A percentile compares a stretch with the other conserved stretches of the same genome.
phyloP scores from a whole-genome alignment of 140 eudicot genomes.

The Stevia rebaudiana region DNA sequence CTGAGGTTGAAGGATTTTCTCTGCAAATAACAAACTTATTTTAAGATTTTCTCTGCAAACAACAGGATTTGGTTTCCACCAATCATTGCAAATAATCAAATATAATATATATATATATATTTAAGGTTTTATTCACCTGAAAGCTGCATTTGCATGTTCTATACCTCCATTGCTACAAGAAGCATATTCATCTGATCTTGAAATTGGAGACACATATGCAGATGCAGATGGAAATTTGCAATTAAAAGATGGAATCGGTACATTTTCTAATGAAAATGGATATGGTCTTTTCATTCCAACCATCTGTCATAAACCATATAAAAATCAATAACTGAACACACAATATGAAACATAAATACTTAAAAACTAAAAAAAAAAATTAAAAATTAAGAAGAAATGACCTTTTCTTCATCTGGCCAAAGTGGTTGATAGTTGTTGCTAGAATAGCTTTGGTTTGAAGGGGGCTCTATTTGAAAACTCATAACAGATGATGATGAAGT shows the following conservation, averaged over 20 bases:
- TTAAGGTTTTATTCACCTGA: slow-evolving; percentile 33
- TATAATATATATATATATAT: no score
- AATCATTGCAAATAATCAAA: neutral
- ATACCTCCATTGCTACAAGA: slow-evolving; percentile 43
- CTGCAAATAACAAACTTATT: slow-evolving; percentile 27
- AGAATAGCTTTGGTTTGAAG: slow-evolving; percentile 80
- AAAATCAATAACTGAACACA: neutral
- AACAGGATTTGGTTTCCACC: neutral
- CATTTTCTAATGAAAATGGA: slow-evolving; percentile 60
- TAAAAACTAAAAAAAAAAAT: neutral
- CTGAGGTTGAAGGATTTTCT: slow-evolving; percentile 47
- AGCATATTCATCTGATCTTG: slow-evolving; percentile 45
- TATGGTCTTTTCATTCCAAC: slow-evolving; percentile 66
- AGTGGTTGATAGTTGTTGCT: slow-evolving; percentile 41
- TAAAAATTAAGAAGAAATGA: no score
- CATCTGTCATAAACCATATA: slow-evolving; percentile 40
- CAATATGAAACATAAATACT: neutral
- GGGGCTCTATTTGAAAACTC: slow-evolving; percentile 76
- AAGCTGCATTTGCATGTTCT: slow-evolving; percentile 33
- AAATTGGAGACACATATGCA: slow-evolving; percentile 26
- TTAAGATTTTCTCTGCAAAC: slow-evolving; percentile 50
- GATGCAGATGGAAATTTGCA: slow-evolving; percentile 45
- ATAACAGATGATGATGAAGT: slow-evolving; percentile 39
- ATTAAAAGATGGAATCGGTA: slow-evolving; percentile 50
- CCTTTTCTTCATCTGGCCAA: slow-evolving; percentile 79